Conservation (phyloP, 2,329 filamentous ascomycete genomes). For the Colletotrichum horii region DNA sequence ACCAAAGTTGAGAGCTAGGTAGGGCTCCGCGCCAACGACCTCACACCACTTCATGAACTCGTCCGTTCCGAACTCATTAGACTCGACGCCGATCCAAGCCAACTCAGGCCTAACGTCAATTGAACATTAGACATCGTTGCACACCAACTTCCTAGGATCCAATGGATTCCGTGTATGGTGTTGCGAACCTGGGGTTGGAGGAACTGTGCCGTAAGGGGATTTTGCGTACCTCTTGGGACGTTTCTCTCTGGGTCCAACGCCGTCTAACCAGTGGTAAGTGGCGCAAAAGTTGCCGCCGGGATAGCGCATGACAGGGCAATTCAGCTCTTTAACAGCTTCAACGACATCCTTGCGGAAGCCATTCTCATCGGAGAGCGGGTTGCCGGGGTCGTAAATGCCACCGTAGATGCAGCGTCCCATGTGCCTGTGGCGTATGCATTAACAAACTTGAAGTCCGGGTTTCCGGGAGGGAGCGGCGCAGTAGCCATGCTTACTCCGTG, state of each 20-base stretch:
- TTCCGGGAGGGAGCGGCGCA: not conserved
- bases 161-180: not conserved
- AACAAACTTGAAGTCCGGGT: not conserved
- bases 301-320: constrained; percentile 79
- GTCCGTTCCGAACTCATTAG: constrained; percentile 82
- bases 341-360: constrained; percentile 84
- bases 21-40: constrained; percentile 76
- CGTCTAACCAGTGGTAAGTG: constrained; percentile 86
- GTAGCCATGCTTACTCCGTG: constrained; percentile 67
- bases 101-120: constrained; percentile 65
- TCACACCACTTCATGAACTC: constrained; percentile 87
- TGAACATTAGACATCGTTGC: not conserved
- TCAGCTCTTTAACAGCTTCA: constrained; percentile 72
- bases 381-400: constrained; percentile 81
- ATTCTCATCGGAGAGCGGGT: constrained; percentile 72
- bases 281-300: constrained; percentile 86
- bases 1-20: constrained; percentile 81
- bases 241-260: constrained; percentile 74
- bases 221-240: constrained; percentile 53
- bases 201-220: not conserved
- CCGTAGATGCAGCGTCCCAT: constrained; percentile 91
- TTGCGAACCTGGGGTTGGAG: not conserved
- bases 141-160: not conserved
- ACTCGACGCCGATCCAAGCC: constrained; percentile 79
- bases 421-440: constrained; percentile 57